Base-by-base conservation (phyloP, 164 flowering plant genomes). In the Umbellularia californica region DNA sequence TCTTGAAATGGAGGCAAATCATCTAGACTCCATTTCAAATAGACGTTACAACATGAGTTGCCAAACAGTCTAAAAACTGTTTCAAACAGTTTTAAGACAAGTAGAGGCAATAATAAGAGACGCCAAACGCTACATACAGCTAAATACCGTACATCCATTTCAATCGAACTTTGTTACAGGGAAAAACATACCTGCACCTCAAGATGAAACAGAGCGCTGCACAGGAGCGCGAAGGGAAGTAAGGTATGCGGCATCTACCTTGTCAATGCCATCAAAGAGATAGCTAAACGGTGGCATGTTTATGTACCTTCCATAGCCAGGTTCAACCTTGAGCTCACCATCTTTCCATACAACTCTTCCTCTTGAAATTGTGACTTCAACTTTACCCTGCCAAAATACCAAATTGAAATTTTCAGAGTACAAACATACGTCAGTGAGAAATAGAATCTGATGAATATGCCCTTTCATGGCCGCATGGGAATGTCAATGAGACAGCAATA, bases 301-400 rank as follows among this genome's bases (percentile, higher is more conserved):
- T 77, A 93, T 84, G 79, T 91, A 92, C 81, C 87, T 90, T 33
- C 99, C 99, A 68, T 88, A 75, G 47, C 99, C 97, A 47, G 91
- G 94, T 58, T 75, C 81, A 70, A 85, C 92, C 65, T 86, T 90
- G 58, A 95, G 85, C 79, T 89, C 87, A 74, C 82, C 86, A 72
- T 93, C 82, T 83, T 89, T 82, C 97, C 98, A 95, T 9, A 91
- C 98, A 79, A 95, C 73, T 80, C 81, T 87, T 80, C 99, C 99
- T 68, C 98, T 88, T 51, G 96, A 91, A 78, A 95, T 90, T 6
- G 99, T 95, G 70, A 88, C 94, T 82, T 95, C 97, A 58, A 95
- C 90, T 75, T 92, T 93, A 35, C 99, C 99, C 99, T 95, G 86
- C 77, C 70, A 71, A 75, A 52, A 50, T 70, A 58, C 58, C 50